Base-by-base conservation (phyloP, 2,329 filamentous ascomycete genomes). In the Fusarium sp. region DNA sequence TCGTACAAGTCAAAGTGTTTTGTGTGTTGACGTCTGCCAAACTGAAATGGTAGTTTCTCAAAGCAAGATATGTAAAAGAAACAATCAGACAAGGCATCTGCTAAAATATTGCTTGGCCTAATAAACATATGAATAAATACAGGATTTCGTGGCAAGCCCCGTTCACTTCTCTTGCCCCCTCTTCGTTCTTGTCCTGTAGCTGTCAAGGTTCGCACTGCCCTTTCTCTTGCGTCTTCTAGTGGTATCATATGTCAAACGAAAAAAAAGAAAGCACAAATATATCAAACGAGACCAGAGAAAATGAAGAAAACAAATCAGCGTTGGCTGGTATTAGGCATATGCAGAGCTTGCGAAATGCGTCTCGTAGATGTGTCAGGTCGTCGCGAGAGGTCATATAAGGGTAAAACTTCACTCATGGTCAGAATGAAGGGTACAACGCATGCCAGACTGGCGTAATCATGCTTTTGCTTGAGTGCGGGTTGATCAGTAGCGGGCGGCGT, bases 181-280 rank as follows among this genome's bases (percentile, higher is more conserved):
- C 41, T 37, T 50, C 35, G 46, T 57, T 56, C 52, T 54, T 59
- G 54, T 61, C 60, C 58, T 61, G 57, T 60, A 65, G 51, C 43
- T 64, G 51, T 62, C 59, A 66, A 56, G 63, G 65, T 67, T 67
- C 64, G 56, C 63, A 49, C 58, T 62, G 60, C 72, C 48, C 60
- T 68, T 71, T 61, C 69, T 64, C 65, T 65, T 73, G 64, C 64
- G 63, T 65, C 67, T 68, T 73, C 70, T 74, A 75, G 73, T 74
- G 73, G 74, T 75, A 75, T 75, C 73, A 75, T 75, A 64, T 67
- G 61, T 70, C 57, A 62, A 65, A 68, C 65, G 23, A 23, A 59
- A 68, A 41, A 65, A 61, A 49, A 57, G 54, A 44, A 60, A 62
- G 41, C 43, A 64, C 44, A 63, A 63, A 56, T 44, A 52, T 50